Evolutionary conservation across 129 eudicot species (phyloP), one percentile per base, ranked within the genome.

Genomic region (Flaveria robusta): DNA sequence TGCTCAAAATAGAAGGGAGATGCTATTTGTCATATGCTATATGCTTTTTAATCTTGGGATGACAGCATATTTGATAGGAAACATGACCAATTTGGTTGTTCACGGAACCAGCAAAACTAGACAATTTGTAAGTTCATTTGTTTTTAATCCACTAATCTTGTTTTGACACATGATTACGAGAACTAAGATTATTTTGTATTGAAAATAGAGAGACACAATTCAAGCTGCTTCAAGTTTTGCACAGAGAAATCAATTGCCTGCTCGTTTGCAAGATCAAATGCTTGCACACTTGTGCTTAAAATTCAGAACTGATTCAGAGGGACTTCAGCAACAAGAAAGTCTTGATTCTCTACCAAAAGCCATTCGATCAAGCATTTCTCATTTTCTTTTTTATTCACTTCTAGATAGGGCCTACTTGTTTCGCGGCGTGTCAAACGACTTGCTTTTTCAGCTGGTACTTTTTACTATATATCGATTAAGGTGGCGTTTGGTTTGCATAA

Each of bases 311-410:
- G 91, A 94, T 86, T 91, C 96, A 10, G 97, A 94, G 83, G 98
- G 98, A 46, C 84, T 94, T 66, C 97, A 91, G 71, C 98, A 94
- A 83, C 97, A 94, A 74, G 98, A 91, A 81, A 87, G 87, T 15
- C 96, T 94, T 24, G 97, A 94, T 79, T 84, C 92, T n/a, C 97
- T 94, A 81, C 98, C 98, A 29, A 94, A 91, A 86, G 98, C 98
- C 46, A 94, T 94, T 58, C 88, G 97, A 2, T 94, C 98, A 14
- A 91, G 98, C 81, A 87, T 94, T 81, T 91, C 96, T 5, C 87
- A 88, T 78, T 91, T 87, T 81, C 98, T 94, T 76, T 94, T 94
- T 83, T 88, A 91, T 79, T 76, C 89, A n/a, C 85, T 91, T 13
- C 76, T 91, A 34, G 93, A 94, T 9, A 84, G n/a, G 78, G 98